Evolutionary conservation across 257 asterid genomes (phyloP).

Genomic region (Handroanthus guayacan): DNA sequence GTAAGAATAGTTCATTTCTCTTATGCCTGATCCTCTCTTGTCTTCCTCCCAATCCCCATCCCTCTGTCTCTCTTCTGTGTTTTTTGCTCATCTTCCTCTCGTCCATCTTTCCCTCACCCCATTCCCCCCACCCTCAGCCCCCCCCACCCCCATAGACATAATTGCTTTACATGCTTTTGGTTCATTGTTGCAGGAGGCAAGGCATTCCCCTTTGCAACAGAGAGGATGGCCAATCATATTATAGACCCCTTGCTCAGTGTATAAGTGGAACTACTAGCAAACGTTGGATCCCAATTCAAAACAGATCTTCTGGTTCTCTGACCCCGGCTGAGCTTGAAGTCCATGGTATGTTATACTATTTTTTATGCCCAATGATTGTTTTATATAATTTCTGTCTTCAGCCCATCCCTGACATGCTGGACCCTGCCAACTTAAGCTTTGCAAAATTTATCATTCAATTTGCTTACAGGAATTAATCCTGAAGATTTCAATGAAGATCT

Average conservation of each 20-base stretch:
- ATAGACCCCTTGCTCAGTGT: background rate
- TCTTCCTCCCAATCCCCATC: background rate
- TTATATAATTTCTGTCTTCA: background rate
- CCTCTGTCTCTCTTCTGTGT: background rate
- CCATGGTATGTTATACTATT: background rate
- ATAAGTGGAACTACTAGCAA: constrained; percentile 2
- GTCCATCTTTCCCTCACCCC: background rate
- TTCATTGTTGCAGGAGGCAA: background rate
- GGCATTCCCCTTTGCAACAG: background rate
- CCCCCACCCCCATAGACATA: too few relatives aligned
- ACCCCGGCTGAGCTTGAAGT: background rate
- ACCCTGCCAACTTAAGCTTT: background rate
- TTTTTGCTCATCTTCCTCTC: background rate
- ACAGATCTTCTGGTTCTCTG: constrained; percentile 12
- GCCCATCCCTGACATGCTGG: background rate
- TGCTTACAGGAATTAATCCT: background rate
- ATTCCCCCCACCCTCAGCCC: too few relatives aligned
- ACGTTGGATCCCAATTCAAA: constrained; percentile 6
- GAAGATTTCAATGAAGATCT: constrained; percentile 9
- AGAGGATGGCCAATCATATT: constrained; percentile 7
- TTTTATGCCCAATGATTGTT: background rate
- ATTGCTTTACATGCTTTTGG: background rate
- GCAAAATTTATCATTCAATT: background rate
- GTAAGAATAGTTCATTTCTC: background rate
- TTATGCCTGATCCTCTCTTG: background rate